Evolutionary conservation across 192 early-diverging fungal species (phyloP).

Genomic region (Coemansia sp.): DNA sequence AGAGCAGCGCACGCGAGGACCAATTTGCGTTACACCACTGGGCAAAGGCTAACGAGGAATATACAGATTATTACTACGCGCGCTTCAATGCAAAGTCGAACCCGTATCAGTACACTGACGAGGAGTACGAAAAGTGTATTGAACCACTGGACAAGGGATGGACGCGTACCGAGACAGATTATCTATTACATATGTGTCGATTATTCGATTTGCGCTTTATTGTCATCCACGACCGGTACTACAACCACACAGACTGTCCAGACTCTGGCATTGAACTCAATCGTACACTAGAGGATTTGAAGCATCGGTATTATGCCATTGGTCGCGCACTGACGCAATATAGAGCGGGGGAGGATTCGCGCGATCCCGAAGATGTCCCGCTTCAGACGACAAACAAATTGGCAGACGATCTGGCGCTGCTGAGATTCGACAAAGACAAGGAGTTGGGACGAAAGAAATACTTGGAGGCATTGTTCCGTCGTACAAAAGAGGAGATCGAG

Average conservation of each 20-base stretch:
- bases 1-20: slow-evolving; percentile 76
- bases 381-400: slow-evolving; percentile 53
- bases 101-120: slow-evolving; percentile 71
- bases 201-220: slow-evolving; percentile 79
- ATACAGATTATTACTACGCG: slow-evolving; percentile 70
- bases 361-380: slow-evolving; percentile 38
- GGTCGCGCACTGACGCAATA: slow-evolving; percentile 62
- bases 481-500: slow-evolving; percentile 77
- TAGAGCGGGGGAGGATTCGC: slow-evolving; percentile 50
- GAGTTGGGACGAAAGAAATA: slow-evolving; percentile 84
- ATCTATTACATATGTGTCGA: slow-evolving; percentile 71
- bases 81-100: slow-evolving; percentile 74
- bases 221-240: slow-evolving; percentile 84
- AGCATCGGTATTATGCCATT: slow-evolving; percentile 81
- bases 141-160: slow-evolving; percentile 65
- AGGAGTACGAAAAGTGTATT: slow-evolving; percentile 79
- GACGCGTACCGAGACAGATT: slow-evolving; percentile 83
- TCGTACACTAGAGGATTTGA: slow-evolving; percentile 68
- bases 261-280: slow-evolving; percentile 5
- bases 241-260: slow-evolving; percentile 37
- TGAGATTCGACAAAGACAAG: slow-evolving; percentile 56
- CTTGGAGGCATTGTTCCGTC: slow-evolving; percentile 65
- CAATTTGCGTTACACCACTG: slow-evolving; percentile 75
- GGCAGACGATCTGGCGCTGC: slow-evolving; percentile 48
- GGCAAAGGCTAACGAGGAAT: slow-evolving; percentile 71